Evolutionary conservation across 2,329 filamentous ascomycete genomes (phyloP), one percentile per base, ranked within the genome.

Genomic region (Huntiella abstrusa): DNA sequence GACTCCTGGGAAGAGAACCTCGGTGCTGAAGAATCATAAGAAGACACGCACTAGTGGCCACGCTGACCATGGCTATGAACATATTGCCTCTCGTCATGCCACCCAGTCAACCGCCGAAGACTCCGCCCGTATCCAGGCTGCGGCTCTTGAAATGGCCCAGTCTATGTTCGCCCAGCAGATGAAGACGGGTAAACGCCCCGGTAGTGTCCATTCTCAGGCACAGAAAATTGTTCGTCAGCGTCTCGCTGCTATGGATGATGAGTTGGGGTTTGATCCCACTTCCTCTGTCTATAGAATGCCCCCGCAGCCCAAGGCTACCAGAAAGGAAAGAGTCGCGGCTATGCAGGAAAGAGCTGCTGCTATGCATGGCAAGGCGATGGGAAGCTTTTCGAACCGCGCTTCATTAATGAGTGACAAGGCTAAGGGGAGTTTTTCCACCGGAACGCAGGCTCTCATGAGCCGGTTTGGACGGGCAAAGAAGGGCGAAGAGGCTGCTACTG

Each of bases 91-190:
- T 28, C 22, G 22, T 28, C 22, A 28, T 28, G 22, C 10, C 22
- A 28, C 22, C 22, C 22, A 7, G 8, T 28, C 22, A 28, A 28
- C 22, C 22, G 2, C 6, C 6, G 22, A 28, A 28, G 22, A 28
- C 22, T 28, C 22, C 7, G 7, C 22, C 22, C 22, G 22, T 10
- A 28, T 93, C 2, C 80, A 80, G 52, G 83, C 85, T 28, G 88
- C 85, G 15, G 85, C 87, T 2, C 67, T 94, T 3, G 83, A 82
- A 8, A 93, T 95, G 85, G 86, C 87, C 5, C 82, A 80, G 60
- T 75, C 80, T 54, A 88, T 94, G 77, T 94, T 86, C 57, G 73
- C 67, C 8, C 66, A 74, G 33, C 78, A 85, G 53, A 75, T 83
- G 51, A 73, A 70, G 51, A 70, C 69, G 50, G 65, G 71, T 10